Conservation (phyloP, 176 grass and related monocot genomes). For the Elaeis guineensis region DNA sequence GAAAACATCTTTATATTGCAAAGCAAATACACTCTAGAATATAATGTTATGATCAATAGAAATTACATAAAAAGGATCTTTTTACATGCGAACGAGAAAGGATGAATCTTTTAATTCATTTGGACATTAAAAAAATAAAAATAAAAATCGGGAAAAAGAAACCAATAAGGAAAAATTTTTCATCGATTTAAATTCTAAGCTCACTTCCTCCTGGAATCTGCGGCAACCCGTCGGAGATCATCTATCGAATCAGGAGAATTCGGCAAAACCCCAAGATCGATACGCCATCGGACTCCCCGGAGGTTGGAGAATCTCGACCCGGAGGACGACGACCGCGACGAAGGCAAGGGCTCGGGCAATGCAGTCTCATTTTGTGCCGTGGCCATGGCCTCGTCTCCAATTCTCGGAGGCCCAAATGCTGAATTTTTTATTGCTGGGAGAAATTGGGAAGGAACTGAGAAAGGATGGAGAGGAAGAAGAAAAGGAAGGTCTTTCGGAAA, state of each 20-base stretch:
- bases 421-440: too few relatives aligned
- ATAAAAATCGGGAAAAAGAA: too few relatives aligned
- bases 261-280: conserved; percentile 63
- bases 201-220: conserved; percentile 86
- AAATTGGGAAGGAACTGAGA: too few relatives aligned
- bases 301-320: conserved; percentile 28
- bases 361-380: not conserved
- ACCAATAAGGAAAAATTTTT: not conserved
- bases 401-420: not conserved
- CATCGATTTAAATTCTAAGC: not conserved
- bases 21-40: too few relatives aligned
- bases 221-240: conserved; percentile 76
- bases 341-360: not conserved
- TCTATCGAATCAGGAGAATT: conserved; percentile 33
- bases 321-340: not conserved
- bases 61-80: too few relatives aligned
- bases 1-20: too few relatives aligned
- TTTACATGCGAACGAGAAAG: too few relatives aligned
- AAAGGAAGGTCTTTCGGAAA: too few relatives aligned
- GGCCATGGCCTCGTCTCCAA: not conserved
- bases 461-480: too few relatives aligned
- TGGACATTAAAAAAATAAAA: not conserved
- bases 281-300: conserved; percentile 71
- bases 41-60: too few relatives aligned
- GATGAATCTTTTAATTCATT: not conserved